Conservation (phyloP, 306 rosid species). For the Cicer cuneatum region DNA sequence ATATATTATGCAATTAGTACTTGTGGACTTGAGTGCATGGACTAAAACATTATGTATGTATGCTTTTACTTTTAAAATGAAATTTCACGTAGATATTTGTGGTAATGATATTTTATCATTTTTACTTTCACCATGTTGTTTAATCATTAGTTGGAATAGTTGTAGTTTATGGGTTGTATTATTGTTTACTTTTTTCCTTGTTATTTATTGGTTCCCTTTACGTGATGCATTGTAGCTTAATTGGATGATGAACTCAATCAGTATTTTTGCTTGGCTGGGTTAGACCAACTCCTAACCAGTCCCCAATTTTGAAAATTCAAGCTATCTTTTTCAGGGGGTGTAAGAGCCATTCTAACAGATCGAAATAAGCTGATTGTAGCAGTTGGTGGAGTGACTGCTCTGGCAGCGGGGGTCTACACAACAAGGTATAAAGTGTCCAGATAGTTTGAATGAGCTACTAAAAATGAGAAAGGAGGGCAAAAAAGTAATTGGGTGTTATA, state of each 20-base stretch:
- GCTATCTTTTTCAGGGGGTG: conserved; percentile 74
- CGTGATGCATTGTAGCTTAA: not conserved
- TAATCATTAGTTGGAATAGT: not conserved
- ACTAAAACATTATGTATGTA: not conserved
- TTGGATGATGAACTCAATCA: conserved; percentile 9
- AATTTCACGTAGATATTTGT: not conserved
- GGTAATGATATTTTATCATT: not conserved
- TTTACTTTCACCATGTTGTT: not conserved
- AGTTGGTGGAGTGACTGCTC: conserved; percentile 97
- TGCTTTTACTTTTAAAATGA: not conserved
- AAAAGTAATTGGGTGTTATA: conserved; percentile 1
- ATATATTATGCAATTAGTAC: conserved; percentile 17
- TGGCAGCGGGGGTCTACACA: conserved; percentile 95
- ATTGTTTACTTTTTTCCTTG: not conserved
- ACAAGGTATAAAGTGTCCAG: conserved; percentile 66
- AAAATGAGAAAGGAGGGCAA: conserved; percentile 2
- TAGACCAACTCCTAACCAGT: not conserved
- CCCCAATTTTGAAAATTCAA: not conserved
- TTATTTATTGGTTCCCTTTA: not conserved
- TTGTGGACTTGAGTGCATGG: not conserved
- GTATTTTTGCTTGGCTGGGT: conserved; percentile 11
- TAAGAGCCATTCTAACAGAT: conserved; percentile 90
- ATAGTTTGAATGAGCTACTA: conserved; percentile 20
- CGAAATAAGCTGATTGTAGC: conserved; percentile 95
- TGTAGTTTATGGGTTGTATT: conserved; percentile 18